phyloP scores from a whole-genome alignment of 2,329 filamentous ascomycete genomes.

The Colletotrichum orbiculare region DNA sequence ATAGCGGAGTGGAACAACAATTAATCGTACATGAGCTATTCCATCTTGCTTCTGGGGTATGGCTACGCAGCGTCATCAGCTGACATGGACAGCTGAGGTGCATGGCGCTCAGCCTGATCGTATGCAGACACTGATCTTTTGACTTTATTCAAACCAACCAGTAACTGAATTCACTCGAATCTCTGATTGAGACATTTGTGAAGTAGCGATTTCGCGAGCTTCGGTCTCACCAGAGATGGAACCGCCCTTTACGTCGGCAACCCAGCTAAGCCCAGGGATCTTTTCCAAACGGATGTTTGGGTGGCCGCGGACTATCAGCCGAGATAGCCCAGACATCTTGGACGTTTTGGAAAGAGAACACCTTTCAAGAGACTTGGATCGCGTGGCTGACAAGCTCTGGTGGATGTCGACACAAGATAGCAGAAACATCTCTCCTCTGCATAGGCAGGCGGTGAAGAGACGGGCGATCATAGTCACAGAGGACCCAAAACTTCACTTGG shows the following conservation, averaged over 20 bases:
- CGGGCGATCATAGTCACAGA: constrained; percentile 48
- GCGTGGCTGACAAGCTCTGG: constrained; percentile 20
- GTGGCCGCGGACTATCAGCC: background rate
- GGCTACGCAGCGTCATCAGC: no score
- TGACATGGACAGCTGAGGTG: no score
- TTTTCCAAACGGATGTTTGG: background rate
- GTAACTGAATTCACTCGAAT: no score
- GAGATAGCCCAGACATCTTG: background rate
- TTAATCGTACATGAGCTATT: no score
- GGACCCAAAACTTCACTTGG: constrained; percentile 47
- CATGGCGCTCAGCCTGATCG: no score
- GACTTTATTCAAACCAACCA: no score
- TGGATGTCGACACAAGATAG: constrained; percentile 25
- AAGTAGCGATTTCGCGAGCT: no score
- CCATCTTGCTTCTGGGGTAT: no score
- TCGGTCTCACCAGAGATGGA: background rate
- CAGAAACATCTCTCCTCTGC: constrained; percentile 41
- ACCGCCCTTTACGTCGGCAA: background rate
- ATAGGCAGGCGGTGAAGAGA: constrained; percentile 43
- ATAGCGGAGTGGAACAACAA: no score
- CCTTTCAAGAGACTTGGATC: constrained; percentile 30
- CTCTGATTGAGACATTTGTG: no score
- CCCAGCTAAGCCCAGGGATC: background rate
- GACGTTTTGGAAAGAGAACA: constrained; percentile 30
- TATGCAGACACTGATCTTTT: no score